A percentile compares a stretch with the other conserved stretches of the same genome.
Evolutionary conservation across 768 basidiomycete species (phyloP).

Genomic region (Mycena haematopus): DNA sequence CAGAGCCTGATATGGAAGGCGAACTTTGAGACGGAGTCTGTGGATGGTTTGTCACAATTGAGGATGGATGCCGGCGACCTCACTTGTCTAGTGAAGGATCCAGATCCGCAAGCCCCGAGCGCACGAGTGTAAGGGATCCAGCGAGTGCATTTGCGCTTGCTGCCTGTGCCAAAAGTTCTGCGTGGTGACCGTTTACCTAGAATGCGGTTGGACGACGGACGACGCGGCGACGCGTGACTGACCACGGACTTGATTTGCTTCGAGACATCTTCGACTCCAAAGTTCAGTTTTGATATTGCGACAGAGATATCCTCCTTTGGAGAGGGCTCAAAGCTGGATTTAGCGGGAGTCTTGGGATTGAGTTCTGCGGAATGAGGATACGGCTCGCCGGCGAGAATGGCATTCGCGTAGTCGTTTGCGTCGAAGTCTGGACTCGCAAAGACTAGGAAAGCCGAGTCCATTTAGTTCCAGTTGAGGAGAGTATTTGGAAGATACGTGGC

Average conservation of each 20-base stretch:
- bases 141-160: conserved; percentile 75
- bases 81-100: conserved; percentile 82
- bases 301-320: conserved; percentile 88
- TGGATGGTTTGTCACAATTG: conserved; percentile 31
- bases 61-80: conserved; percentile 30
- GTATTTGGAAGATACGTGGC: neutral
- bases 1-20: conserved; percentile 80
- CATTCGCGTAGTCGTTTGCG: conserved; percentile 89
- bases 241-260: conserved; percentile 90
- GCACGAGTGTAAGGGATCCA: conserved; percentile 70
- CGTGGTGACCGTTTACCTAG: conserved; percentile 85
- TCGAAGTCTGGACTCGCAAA: conserved; percentile 83
- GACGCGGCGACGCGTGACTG: conserved; percentile 33
- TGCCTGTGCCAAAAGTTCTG: conserved; percentile 82
- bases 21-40: conserved; percentile 87
- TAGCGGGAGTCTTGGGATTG: conserved; percentile 39
- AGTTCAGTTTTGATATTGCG: conserved; percentile 85
- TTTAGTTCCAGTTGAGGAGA: no score
- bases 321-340: conserved; percentile 53
- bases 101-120: conserved; percentile 74
- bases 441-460: conserved; percentile 66
- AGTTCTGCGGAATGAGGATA: conserved; percentile 57
- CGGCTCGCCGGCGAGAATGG: conserved; percentile 82
- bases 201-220: conserved; percentile 14
- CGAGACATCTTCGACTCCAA: conserved; percentile 89